Evolutionary conservation across 1,139 yeast species (phyloP).

Genomic region (Pneumocystis wakefieldiae): DNA sequence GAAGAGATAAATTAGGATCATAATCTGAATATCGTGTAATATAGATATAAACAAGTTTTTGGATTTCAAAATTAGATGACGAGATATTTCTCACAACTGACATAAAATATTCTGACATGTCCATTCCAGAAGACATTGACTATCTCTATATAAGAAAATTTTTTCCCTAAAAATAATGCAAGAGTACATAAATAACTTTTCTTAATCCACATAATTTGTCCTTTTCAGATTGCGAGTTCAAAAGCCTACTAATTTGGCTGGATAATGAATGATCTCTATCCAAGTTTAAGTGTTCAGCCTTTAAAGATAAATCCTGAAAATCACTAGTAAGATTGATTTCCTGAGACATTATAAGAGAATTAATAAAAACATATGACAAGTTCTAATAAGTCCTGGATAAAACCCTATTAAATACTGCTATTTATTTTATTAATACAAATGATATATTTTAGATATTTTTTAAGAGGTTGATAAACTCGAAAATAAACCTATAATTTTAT

Average conservation of each 20-base stretch:
- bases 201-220: neutral
- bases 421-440: too few species aligned
- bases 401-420: too few species aligned
- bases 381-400: neutral
- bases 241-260: neutral
- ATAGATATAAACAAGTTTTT: slow-evolving; percentile 66
- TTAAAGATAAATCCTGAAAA: neutral
- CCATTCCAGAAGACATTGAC: slow-evolving; percentile 44
- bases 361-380: too few species aligned
- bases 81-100: slow-evolving; percentile 83
- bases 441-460: too few species aligned
- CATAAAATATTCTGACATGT: slow-evolving; percentile 53
- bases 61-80: slow-evolving; percentile 50
- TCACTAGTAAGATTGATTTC: neutral
- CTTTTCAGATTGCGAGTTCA: neutral
- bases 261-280: neutral
- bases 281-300: neutral
- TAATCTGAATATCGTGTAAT: slow-evolving; percentile 63
- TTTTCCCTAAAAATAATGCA: neutral
- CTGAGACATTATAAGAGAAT: neutral
- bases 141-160: neutral
- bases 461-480: too few species aligned
- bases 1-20: slow-evolving; percentile 75
- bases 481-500: neutral
- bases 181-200: neutral